A percentile compares a stretch with the other conserved stretches of the same genome.
These are phyloP conservation scores for Aspergillus calidoustus DNA, from an alignment of 2,329 filamentous ascomycete genomes.

Conservation along the genomic window DNA sequence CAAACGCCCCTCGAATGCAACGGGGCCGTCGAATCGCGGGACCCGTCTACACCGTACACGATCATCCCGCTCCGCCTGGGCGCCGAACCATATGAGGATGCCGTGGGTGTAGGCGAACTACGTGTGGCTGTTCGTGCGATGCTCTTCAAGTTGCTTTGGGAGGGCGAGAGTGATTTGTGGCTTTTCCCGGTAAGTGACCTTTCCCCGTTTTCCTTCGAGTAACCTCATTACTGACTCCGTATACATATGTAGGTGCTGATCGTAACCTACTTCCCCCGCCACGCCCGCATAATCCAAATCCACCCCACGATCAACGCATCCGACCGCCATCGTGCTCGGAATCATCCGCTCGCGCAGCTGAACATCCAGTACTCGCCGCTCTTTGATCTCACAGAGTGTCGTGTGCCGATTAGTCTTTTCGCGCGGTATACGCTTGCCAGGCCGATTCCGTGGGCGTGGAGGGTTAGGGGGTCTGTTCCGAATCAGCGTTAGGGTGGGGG, in stretches of 20 bases:
- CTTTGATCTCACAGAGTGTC: background rate
- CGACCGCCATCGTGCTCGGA: background rate
- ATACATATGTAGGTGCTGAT: background rate
- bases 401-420: background rate
- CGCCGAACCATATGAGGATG: background rate
- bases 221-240: too few species aligned
- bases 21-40: background rate
- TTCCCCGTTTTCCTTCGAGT: background rate
- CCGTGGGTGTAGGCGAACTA: background rate
- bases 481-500: too few species aligned
- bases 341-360: background rate
- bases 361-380: background rate
- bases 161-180: background rate
- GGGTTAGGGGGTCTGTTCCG: too few species aligned
- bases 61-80: background rate
- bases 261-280: background rate
- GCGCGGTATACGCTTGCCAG: background rate
- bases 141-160: background rate
- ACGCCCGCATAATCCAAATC: background rate
- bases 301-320: background rate
- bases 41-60: background rate
- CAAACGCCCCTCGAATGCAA: background rate
- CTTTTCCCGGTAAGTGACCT: background rate
- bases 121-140: background rate
- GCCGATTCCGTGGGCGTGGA: background rate